phyloP scores from a whole-genome alignment of 2,329 filamentous ascomycete genomes.

The Penicillium aurantiogriseum region DNA sequence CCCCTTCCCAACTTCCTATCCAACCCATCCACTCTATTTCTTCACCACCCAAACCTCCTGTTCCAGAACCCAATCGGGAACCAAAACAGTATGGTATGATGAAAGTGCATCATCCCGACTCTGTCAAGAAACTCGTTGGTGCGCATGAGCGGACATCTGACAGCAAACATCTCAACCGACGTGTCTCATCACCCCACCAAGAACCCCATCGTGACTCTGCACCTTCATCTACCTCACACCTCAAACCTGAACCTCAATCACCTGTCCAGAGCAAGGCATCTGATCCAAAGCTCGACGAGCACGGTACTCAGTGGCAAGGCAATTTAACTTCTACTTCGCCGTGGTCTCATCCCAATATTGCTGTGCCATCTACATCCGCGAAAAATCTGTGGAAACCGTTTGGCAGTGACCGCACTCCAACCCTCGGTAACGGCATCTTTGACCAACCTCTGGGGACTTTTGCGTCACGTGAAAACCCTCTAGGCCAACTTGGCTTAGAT shows the following conservation, averaged over 20 bases:
- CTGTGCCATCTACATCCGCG: conserved; percentile 33
- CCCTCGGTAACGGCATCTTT: conserved; percentile 64
- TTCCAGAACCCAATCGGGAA: conserved; percentile 56
- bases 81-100: conserved; percentile 62
- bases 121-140: conserved; percentile 47
- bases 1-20: conserved; percentile 3
- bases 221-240: conserved; percentile 26
- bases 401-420: conserved; percentile 56
- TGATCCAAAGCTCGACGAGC: conserved; percentile 35
- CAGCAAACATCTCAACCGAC: conserved; percentile 32
- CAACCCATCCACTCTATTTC: conserved; percentile 31
- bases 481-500: conserved; percentile 44
- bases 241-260: conserved; percentile 1
- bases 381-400: conserved; percentile 60
- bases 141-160: conserved; percentile 37
- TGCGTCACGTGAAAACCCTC: conserved; percentile 44
- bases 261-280: conserved; percentile 13
- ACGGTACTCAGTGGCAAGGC: conserved; percentile 38
- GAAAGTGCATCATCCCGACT: conserved; percentile 59
- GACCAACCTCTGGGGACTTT: conserved; percentile 52
- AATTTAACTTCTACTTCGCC: conserved; percentile 38
- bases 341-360: conserved; percentile 39
- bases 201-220: conserved; percentile 27
- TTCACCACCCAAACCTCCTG: conserved; percentile 59
- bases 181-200: conserved; percentile 32